Evolutionary conservation across 2,329 filamentous ascomycete species (phyloP).

Genomic region (Byssoonygena ceratinophila): DNA sequence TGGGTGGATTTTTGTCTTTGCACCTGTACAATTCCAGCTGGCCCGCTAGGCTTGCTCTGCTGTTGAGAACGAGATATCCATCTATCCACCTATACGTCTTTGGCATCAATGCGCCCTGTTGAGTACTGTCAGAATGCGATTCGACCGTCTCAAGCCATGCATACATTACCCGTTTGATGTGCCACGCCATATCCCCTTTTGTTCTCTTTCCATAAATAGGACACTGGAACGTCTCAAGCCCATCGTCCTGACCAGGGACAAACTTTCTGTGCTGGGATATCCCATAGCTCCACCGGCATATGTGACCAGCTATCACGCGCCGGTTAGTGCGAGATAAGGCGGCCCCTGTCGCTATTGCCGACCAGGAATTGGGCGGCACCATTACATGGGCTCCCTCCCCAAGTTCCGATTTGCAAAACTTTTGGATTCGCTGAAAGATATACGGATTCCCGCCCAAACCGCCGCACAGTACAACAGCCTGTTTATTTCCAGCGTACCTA

Average conservation of each 20-base stretch:
- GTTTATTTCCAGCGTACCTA: not conserved
- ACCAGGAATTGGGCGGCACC: constrained; percentile 14
- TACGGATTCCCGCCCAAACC: constrained; percentile 13
- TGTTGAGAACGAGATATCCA: constrained; percentile 8
- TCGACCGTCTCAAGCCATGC: not conserved
- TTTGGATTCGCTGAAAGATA: constrained; percentile 12
- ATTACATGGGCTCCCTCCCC: constrained; percentile 7
- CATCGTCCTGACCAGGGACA: constrained; percentile 8
- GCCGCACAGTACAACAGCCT: constrained; percentile 13
- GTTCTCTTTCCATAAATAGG: constrained; percentile 5
- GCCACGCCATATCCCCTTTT: constrained; percentile 8
- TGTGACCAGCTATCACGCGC: constrained; percentile 3
- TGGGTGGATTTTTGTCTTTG: not conserved
- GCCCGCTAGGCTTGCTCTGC: not conserved
- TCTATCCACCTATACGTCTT: constrained; percentile 11
- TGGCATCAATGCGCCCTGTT: constrained; percentile 3
- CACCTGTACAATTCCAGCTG: constrained; percentile 8
- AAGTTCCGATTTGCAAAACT: constrained; percentile 12
- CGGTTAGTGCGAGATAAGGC: constrained; percentile 7
- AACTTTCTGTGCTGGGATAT: constrained; percentile 14
- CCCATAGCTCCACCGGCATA: constrained; percentile 13
- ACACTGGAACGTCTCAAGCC: constrained; percentile 13
- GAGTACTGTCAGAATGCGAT: not conserved
- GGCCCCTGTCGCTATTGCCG: constrained; percentile 17
- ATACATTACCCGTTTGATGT: constrained; percentile 13